phyloP scores from a whole-genome alignment of 192 early-diverging fungal genomes.

The Backusella liffmaniae region DNA sequence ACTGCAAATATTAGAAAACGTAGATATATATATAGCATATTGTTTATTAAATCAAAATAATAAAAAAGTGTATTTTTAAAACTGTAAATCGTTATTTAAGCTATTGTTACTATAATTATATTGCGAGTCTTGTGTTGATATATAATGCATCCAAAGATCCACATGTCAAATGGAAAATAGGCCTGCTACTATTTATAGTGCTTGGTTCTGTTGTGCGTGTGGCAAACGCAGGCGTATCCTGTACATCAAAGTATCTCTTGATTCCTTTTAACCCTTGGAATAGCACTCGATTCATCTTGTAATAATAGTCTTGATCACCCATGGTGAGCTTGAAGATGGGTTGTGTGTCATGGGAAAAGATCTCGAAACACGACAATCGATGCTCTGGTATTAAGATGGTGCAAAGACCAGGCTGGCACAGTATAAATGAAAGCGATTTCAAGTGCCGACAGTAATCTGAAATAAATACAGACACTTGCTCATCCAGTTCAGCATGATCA shows the following conservation, averaged over 20 bases:
- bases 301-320: neutral
- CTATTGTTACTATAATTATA: neutral
- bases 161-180: neutral
- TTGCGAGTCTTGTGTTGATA: neutral
- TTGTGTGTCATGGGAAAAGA: neutral
- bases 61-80: neutral
- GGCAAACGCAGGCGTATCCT: neutral
- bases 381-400: neutral
- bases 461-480: neutral
- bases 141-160: neutral
- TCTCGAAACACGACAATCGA: neutral
- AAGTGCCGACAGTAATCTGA: neutral
- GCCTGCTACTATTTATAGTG: neutral
- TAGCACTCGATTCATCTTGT: neutral
- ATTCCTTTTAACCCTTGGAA: neutral
- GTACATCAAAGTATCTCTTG: neutral
- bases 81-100: neutral
- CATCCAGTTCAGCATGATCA: neutral
- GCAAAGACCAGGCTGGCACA: neutral
- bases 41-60: neutral
- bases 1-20: slow-evolving; percentile 48
- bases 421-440: neutral
- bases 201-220: neutral
- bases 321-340: neutral
- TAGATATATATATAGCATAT: neutral